These are phyloP conservation scores for Syncephalastrum contaminatum DNA, from an alignment of 371 early-diverging fungal genomes.

Conservation along the genomic window DNA sequence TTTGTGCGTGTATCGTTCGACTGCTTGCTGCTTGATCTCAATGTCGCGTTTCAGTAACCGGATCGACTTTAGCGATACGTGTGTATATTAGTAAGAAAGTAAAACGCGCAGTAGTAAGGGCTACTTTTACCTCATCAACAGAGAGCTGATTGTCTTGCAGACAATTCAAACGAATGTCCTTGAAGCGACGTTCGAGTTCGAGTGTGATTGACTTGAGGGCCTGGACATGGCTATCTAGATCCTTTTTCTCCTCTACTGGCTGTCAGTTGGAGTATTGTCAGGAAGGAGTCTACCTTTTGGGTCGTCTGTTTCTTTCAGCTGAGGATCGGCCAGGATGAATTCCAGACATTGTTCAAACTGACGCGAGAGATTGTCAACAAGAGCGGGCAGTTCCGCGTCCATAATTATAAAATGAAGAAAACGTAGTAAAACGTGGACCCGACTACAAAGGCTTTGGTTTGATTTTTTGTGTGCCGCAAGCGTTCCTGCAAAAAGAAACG, in stretches of 20 bases:
- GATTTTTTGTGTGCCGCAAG: no score
- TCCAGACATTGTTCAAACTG: constrained; percentile 35
- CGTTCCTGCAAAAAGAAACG: no score
- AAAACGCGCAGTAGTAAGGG: no score
- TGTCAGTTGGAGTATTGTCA: neutral
- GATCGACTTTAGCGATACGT: constrained; percentile 8
- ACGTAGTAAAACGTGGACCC: no score
- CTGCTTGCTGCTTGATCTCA: constrained; percentile 16
- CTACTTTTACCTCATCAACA: constrained; percentile 30
- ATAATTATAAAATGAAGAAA: no score
- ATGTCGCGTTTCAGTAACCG: constrained; percentile 20
- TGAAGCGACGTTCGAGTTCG: constrained; percentile 27
- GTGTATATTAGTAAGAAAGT: no score
- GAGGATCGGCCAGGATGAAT: constrained; percentile 26
- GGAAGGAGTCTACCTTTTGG: neutral
- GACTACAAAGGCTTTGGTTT: no score
- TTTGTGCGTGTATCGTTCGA: constrained; percentile 12
- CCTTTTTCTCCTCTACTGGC: constrained; percentile 4
- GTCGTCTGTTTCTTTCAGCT: constrained; percentile 10
- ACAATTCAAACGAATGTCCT: constrained; percentile 26
- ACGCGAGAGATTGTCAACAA: constrained; percentile 20
- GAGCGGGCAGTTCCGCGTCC: constrained; percentile 4
- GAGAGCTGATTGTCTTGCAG: constrained; percentile 26
- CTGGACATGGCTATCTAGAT: constrained; percentile 10
- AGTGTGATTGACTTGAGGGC: constrained; percentile 23